Evolutionary conservation across 371 early-diverging fungal genomes (phyloP), one percentile per base, ranked within the genome.

Genomic region (Lichtheimia ramosa): DNA sequence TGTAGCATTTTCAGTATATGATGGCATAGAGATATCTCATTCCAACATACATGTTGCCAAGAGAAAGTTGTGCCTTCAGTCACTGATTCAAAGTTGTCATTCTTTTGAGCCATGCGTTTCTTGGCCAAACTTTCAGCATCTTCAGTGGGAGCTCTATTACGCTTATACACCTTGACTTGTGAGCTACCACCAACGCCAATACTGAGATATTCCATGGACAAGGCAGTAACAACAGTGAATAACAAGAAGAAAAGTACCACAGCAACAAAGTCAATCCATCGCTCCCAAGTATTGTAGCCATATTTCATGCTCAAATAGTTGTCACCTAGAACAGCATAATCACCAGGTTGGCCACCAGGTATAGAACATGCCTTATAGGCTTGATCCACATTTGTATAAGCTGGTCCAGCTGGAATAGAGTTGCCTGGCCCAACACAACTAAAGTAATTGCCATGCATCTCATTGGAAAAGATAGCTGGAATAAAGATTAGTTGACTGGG

Each of bases 391-490:
- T 80, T 68, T 49, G 64, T 70, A 27, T 87, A 87, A 0, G 68
- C 69, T 6, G 81, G 79, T 5, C 89, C 90, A 53, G 49, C 55
- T 1, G 91, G 91, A 13, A 86, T 63, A 43, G 89, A 48, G 34
- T 69, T 69, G 5, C 72, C 69, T 6, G 57, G 57, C 21, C 62
- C 66, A 43, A 72, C 68, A 54, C 91, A 89, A 16, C 75, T 70
- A 40, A 85, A 83, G 2, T 43, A 14, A 25, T 84, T 69, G 15
- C 85, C 83, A 5, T 68, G 63, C 85, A 88, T 90, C 70, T 93
- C 93, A 64, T 90, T 91, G 23, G 79, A 73, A n/a, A 90, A 61
- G 23, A 93, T 73, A 3, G 89, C 85, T n/a, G n/a, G n/a, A n/a
- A n/a, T n/a, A n/a, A n/a, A n/a, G n/a, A n/a, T n/a, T n/a, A n/a